phyloP scores from a whole-genome alignment of 225 moss, liverwort and hornwort genomes.

The Polytrichum commune region DNA sequence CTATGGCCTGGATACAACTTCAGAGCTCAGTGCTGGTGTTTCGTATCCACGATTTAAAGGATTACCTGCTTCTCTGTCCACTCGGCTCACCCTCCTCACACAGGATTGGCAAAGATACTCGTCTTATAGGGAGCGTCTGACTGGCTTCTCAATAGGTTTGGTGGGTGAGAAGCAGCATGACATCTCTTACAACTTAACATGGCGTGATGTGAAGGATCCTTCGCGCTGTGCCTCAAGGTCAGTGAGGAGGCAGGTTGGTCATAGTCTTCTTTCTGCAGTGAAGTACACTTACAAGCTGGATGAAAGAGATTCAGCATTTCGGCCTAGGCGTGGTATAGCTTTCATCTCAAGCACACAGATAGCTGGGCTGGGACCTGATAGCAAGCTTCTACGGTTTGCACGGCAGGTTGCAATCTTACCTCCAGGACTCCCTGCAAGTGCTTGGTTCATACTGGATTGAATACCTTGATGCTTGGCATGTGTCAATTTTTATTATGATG shows the following conservation, averaged over 20 bases:
- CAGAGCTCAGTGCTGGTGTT: slow-evolving; percentile 93
- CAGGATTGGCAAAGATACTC: slow-evolving; percentile 98
- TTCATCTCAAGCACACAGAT: slow-evolving; percentile 91
- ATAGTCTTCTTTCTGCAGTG: slow-evolving; percentile 82
- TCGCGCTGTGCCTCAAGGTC: slow-evolving; percentile 82
- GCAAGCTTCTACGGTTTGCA: slow-evolving; percentile 83
- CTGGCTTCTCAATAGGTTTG: slow-evolving; percentile 82
- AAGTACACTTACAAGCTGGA: slow-evolving; percentile 93
- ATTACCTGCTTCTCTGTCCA: slow-evolving; percentile 69
- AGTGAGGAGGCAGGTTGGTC: slow-evolving; percentile 87
- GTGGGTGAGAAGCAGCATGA: slow-evolving; percentile 88
- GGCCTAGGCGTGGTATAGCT: slow-evolving; percentile 79
- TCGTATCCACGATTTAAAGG: slow-evolving; percentile 85
- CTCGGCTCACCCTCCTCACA: slow-evolving; percentile 81
- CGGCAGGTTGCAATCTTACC: slow-evolving; percentile 61
- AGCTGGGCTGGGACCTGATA: slow-evolving; percentile 93
- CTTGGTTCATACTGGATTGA: too few relatives aligned
- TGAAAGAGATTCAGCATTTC: slow-evolving; percentile 76
- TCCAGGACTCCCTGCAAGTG: too few relatives aligned
- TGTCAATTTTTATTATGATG: too few relatives aligned
- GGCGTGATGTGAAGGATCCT: slow-evolving; percentile 96
- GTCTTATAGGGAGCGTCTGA: slow-evolving; percentile 83
- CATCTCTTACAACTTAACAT: slow-evolving; percentile 90
- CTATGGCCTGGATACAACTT: slow-evolving; percentile 96
- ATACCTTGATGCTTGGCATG: too few relatives aligned